Base-by-base conservation (phyloP, 2,329 filamentous ascomycete genomes). In the Epichloe gansuensis region DNA sequence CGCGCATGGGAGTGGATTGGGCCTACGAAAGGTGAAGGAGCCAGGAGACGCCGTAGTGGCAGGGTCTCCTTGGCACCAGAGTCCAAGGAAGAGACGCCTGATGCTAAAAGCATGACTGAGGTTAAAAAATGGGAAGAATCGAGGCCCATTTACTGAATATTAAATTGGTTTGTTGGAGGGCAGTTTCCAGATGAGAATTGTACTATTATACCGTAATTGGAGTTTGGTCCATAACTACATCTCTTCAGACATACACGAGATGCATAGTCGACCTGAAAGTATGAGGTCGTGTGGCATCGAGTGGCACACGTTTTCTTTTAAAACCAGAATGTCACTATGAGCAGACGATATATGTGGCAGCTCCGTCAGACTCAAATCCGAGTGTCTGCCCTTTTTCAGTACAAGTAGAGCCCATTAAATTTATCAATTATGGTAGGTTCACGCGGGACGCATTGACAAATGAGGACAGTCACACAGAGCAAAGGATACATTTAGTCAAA, bases 1-100 rank as follows among this genome's bases (percentile, higher is more conserved):
- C 72, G 80, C 31, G 81, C 80, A 1, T 85, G 81, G 81, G 82
- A 85, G 63, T 85, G 81, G 81, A 84, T 85, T 55, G 81, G 81
- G 1, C 77, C 80, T 13, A 70, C 74, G 17, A 66, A 71, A 17
- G 73, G 71, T 17, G 71, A 72, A 36, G 67, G 63, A 35, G 66
- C 65, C 23, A 65, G 74, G 42, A 69, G 74, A 47, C 70, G 77
- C 36, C 73, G 73, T 58, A 80, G 74, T 58, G 75, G 72, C 2
- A 69, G 77, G n/a, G 69, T 74, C 12, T 78, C 76, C 1, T 72
- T 67, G 61, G 68, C 66, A 7, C 59, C 66, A 3, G 70, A 72
- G 27, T 58, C 69, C 41, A 68, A 66, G 58, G 58, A 60, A 9
- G 70, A 72, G 52, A 62, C 62, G 8, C 63, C 53, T 2, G 56